Evolutionary conservation across 1,139 yeast species (phyloP), one percentile per base, ranked within the genome.

Genomic region (Tardiomyces digboiensis): DNA sequence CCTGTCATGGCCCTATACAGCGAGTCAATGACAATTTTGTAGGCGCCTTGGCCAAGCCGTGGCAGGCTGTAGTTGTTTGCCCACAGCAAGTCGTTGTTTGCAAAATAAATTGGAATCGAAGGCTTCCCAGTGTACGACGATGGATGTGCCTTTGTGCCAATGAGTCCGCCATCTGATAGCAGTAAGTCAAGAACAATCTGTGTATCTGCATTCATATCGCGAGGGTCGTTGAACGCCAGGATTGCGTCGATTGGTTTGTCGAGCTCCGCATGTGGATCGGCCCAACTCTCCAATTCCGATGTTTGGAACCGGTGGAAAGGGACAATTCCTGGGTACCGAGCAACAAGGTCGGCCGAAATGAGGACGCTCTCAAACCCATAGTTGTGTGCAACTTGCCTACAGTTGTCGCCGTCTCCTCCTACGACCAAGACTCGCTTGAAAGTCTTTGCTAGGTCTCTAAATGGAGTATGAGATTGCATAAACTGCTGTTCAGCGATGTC

Each of bases 1-100:
- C 70, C 65, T 41, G 83, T 81, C 39, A 74, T 60, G 43, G 77
- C 77, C 39, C 71, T 64, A 59, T 85, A 87, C 42, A 89, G 63
- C 4, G 77, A 66, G 55, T 82, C 84, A 4, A 84, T 67, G 40
- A 78, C 68, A 45, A 78, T 73, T 46, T 93, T 71, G 55, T 86
- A 82, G 2, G 93, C 94, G 21, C 97, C 97, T 66, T 88, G 96
- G 3, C 97, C 97, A 57, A 86, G 85, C 47, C 98, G 71, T 14
- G 95, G 88, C 47, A 82, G 64, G 10, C 64, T 64, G 61, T 82
- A 89, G 58, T 83, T 89, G 58, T 86, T 87, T 8, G 96, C 88
- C 96, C 97, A 91, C 41, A 85, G 60, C 58, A 88, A 77, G 62
- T 91, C 98, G 56, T 84, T 80, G 62, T 88, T 87, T 46, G 95